Evolutionary conservation across 2,329 filamentous ascomycete genomes (phyloP), one percentile per base, ranked within the genome.

Genomic region (Cordyceps javanica): DNA sequence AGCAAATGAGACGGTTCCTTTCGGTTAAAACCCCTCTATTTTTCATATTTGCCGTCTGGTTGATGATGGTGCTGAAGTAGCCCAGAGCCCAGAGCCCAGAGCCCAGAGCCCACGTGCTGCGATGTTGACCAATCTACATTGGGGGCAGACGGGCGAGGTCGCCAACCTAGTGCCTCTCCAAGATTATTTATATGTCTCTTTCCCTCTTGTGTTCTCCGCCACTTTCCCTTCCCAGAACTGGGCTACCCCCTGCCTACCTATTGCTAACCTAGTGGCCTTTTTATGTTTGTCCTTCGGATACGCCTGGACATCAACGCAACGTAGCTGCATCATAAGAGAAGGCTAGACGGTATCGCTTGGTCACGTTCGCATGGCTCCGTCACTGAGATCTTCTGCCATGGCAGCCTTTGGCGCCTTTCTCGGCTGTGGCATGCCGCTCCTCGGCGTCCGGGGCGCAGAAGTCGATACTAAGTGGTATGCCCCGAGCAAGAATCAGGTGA

Each of bases 401-500:
- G 50, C 58, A 2, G 53, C 57, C n/a, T 57, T 51, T 36, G 50
- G 49, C 14, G 36, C 52, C 50, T 16, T 58, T 21, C 50, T 58
- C 21, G 44, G 44, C 28, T 58, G 45, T 28, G 51, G 39, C 34
- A 19, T 48, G 13, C 30, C 41, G n/a, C 23, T 60, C 55, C 51
- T 52, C 41, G 28, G 62, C 55, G 48, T 44, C 38, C 11, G 58
- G 21, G 56, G 56, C 5, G 57, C 60, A 45, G 62, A 53, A 5
- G 63, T 73, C 0, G 77, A 82, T 61, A 64, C 80, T 13, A 66
- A 67, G 49, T 89, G 86, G 86, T 72, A 86, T 68, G 67, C 83
- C 13, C 86, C 86, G 0, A 72, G 75, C 16, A 66, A 75, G 21
- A 79, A 77, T 5, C 67, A 72, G 46, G 76, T 90, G 63, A 90